These are phyloP conservation scores for Pseudomonodictys pantanalensis DNA, from an alignment of 495 filamentous ascomycete genomes.

Conservation along the genomic window DNA sequence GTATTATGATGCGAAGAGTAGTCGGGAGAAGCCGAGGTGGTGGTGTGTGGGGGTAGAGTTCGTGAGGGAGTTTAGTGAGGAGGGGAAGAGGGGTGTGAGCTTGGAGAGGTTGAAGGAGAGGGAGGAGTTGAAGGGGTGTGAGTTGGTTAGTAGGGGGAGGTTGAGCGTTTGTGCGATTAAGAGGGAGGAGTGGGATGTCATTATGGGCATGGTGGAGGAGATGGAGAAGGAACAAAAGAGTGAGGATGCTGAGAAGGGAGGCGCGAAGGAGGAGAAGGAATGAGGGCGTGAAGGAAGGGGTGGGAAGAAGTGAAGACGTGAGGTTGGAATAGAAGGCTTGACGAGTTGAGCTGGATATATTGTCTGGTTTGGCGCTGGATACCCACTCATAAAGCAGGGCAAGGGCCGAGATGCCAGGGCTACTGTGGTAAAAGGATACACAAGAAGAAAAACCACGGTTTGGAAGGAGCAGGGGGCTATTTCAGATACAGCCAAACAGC, in stretches of 20 bases:
- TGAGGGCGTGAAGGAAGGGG: background rate
- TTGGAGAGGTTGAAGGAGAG: constrained; percentile 66
- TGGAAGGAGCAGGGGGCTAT: too few relatives aligned
- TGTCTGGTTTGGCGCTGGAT: too few relatives aligned
- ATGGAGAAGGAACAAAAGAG: constrained; percentile 2
- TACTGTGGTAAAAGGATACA: too few relatives aligned
- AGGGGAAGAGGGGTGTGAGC: too few relatives aligned
- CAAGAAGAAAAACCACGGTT: too few relatives aligned
- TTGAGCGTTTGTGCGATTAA: constrained; percentile 81
- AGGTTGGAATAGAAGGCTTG: background rate
- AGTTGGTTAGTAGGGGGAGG: constrained; percentile 73
- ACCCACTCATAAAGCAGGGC: too few relatives aligned
- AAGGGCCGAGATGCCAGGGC: too few relatives aligned
- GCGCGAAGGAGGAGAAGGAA: background rate
- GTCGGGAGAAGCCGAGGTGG: constrained; percentile 81
- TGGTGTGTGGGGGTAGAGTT: constrained; percentile 84
- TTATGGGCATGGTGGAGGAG: constrained; percentile 52
- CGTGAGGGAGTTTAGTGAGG: constrained; percentile 76
- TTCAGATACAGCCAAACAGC: too few relatives aligned
- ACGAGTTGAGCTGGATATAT: background rate
- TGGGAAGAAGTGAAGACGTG: background rate
- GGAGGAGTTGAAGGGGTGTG: constrained; percentile 66
- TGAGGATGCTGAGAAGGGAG: background rate
- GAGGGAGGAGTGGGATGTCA: constrained; percentile 73
- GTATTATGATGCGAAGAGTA: constrained; percentile 77